A percentile compares a stretch with the other conserved stretches of the same genome.
Conservation (phyloP, 179 eudicot genomes). For the Drosera spatulata region DNA sequence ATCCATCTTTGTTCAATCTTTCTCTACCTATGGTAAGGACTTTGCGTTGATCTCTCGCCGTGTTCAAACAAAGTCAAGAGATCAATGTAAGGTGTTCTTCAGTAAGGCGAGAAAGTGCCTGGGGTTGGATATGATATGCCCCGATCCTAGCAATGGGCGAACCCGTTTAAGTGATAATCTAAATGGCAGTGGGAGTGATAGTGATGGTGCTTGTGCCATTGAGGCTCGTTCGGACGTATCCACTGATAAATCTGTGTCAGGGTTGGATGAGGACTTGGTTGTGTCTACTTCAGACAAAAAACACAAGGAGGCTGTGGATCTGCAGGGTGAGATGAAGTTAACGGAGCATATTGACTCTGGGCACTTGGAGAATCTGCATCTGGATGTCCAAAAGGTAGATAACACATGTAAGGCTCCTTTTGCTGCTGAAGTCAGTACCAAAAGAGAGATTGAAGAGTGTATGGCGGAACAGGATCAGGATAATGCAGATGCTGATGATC, state of each 20-base stretch:
- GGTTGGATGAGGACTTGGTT: conserved; percentile 40
- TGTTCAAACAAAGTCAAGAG: conserved; percentile 64
- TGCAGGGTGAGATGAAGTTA: conserved; percentile 20
- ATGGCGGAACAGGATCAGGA: conserved; percentile 7
- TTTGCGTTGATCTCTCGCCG: conserved; percentile 59
- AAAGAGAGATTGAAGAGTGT: conserved; percentile 5
- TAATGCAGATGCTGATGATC: conserved; percentile 10
- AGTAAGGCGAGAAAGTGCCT: conserved; percentile 85
- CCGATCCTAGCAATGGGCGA: conserved; percentile 19
- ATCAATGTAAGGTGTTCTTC: conserved; percentile 75
- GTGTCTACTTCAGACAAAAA: conserved; percentile 14
- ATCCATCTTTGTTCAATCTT: conserved; percentile 61
- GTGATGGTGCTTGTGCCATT: conserved; percentile 57
- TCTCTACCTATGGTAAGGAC: conserved; percentile 70
- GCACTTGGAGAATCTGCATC: conserved; percentile 13
- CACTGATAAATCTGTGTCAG: conserved; percentile 37
- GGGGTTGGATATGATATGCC: conserved; percentile 46
- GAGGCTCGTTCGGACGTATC: conserved; percentile 43
- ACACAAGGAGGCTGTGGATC: conserved; percentile 17
- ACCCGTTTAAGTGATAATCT: conserved; percentile 25
- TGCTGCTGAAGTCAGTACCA: conserved; percentile 12
- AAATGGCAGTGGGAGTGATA: conserved; percentile 57
- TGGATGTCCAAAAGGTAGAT: conserved; percentile 13
- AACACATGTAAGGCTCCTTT: conserved; percentile 7
- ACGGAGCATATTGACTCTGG: conserved; percentile 20